These are phyloP conservation scores for Eucommia ulmoides DNA, from an alignment of 257 asterid genomes.

Conservation along the genomic window DNA sequence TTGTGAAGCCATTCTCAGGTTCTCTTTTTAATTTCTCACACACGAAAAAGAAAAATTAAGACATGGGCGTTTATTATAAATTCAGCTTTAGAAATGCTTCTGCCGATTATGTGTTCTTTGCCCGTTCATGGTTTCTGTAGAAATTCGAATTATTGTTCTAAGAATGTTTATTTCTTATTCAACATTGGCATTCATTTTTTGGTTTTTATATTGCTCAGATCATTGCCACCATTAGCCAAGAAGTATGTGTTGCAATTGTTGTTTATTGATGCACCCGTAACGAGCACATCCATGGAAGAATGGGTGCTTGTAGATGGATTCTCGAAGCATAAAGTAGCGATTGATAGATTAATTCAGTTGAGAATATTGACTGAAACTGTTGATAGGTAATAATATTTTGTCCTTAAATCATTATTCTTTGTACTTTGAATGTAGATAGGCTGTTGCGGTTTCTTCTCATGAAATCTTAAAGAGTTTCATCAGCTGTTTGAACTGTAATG, in stretches of 20 bases:
- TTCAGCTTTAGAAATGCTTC: not conserved
- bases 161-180: too few relatives aligned
- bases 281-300: conserved; percentile 68
- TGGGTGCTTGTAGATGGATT: conserved; percentile 83
- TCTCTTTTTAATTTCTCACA: too few relatives aligned
- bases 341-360: conserved; percentile 77
- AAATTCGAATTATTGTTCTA: not conserved
- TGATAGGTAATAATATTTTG: conserved; percentile 42
- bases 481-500: not conserved
- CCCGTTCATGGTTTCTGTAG: not conserved
- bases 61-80: not conserved
- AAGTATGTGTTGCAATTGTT: conserved; percentile 72
- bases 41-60: too few relatives aligned
- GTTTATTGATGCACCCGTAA: conserved; percentile 54
- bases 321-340: conserved; percentile 78
- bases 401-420: too few relatives aligned
- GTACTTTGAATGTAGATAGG: too few relatives aligned
- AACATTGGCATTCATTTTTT: conserved; percentile 2
- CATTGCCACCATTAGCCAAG: conserved; percentile 92
- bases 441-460: conserved; percentile 2
- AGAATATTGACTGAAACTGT: conserved; percentile 70
- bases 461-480: not conserved
- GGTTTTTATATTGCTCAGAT: conserved; percentile 28
- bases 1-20: conserved; percentile 96
- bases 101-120: not conserved